Percentiles rank a stretch among this genome's conserved stretches.
Evolutionary conservation across 1,284 basidiomycete genomes (phyloP).

Genomic region (Fomitopsis schrenkii): DNA sequence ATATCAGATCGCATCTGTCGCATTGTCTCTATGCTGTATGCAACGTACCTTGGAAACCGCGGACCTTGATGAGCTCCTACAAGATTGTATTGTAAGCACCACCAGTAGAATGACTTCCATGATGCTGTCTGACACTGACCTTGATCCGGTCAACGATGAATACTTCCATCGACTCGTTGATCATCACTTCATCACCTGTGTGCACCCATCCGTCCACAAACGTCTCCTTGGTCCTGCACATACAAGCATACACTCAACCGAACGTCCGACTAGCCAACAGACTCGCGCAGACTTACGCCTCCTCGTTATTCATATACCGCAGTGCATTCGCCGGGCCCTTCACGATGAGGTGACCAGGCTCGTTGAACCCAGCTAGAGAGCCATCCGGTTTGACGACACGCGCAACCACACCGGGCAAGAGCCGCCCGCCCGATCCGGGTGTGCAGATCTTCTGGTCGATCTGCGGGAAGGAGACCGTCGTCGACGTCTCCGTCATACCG

Average conservation of each 20-base stretch:
- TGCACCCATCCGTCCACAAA: constrained; percentile 41
- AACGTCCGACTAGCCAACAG: not conserved
- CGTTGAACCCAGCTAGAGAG: constrained; percentile 31
- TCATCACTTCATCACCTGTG: constrained; percentile 40
- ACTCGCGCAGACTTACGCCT: constrained; percentile 39
- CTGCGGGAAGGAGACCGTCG: constrained; percentile 34
- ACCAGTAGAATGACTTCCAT: not conserved
- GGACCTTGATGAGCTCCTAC: constrained; percentile 20
- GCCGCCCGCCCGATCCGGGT: constrained; percentile 33
- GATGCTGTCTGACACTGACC: constrained; percentile 16
- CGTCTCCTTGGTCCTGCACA: constrained; percentile 38
- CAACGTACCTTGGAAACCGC: constrained; percentile 17
- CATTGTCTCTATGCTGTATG: not conserved
- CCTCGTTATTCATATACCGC: constrained; percentile 38
- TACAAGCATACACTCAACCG: not conserved
- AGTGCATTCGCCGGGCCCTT: constrained; percentile 38
- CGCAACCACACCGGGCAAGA: constrained; percentile 34
- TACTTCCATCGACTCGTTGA: constrained; percentile 35
- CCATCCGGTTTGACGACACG: constrained; percentile 39
- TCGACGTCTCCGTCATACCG: constrained; percentile 48
- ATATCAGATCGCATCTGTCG: not conserved
- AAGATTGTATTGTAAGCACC: not conserved
- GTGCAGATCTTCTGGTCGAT: constrained; percentile 20
- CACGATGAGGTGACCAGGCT: constrained; percentile 39
- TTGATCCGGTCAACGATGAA: constrained; percentile 44